Evolutionary conservation across 2,329 filamentous ascomycete species (phyloP).

Genomic region (Pseudocercospora macadamiae): DNA sequence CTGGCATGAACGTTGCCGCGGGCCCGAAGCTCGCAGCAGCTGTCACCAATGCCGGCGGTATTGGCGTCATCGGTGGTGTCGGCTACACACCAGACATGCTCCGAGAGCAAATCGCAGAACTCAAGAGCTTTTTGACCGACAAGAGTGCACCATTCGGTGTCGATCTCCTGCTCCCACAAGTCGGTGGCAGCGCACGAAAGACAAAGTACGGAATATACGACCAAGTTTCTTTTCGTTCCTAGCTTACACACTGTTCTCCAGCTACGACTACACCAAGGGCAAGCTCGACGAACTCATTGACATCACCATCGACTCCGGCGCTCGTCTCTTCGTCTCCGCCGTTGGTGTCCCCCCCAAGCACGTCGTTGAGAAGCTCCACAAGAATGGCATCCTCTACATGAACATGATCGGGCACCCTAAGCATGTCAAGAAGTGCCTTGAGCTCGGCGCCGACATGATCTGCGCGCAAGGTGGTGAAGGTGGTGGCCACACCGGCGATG

Average conservation of each 20-base stretch:
- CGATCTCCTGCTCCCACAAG: constrained; percentile 89
- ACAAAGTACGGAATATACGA: constrained; percentile 71
- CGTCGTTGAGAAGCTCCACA: constrained; percentile 89
- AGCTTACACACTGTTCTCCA: constrained; percentile 43
- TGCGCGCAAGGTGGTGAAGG: constrained; percentile 98
- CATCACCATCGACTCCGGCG: constrained; percentile 89
- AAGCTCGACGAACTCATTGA: constrained; percentile 89
- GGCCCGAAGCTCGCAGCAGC: constrained; percentile 95
- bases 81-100: constrained; percentile 98
- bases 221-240: no score
- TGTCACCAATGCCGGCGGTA: constrained; percentile 93
- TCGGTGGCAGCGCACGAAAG: constrained; percentile 91
- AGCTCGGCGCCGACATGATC: constrained; percentile 91
- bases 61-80: constrained; percentile 94
- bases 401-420: constrained; percentile 99
- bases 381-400: constrained; percentile 90
- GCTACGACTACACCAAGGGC: constrained; percentile 99
- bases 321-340: constrained; percentile 93
- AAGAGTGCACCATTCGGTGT: constrained; percentile 96
- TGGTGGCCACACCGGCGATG: constrained; percentile 77
- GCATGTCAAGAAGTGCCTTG: constrained; percentile 95
- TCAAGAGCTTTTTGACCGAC: constrained; percentile 84
- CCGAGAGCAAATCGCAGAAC: constrained; percentile 87
- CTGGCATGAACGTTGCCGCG: constrained; percentile 98
- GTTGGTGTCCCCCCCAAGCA: constrained; percentile 88